Percentiles rank a stretch among this genome's conserved stretches.
phyloP scores from a whole-genome alignment of 352 stramenopile genomes.

The Globisporangium lucens region DNA sequence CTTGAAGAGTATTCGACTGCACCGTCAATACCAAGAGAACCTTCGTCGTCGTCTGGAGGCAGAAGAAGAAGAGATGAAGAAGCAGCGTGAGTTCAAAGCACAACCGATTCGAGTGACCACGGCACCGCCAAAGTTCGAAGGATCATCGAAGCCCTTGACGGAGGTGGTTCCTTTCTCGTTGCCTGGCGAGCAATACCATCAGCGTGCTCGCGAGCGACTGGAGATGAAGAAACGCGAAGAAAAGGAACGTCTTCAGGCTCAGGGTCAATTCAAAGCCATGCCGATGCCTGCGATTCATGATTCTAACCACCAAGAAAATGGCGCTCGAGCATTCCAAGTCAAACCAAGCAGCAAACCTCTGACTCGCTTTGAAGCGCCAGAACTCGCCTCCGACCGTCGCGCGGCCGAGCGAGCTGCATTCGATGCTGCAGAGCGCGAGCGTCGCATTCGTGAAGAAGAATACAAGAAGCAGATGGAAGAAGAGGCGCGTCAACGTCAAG shows the following conservation, averaged over 20 bases:
- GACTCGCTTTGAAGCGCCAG: conserved; percentile 47
- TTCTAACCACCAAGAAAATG: conserved; percentile 13
- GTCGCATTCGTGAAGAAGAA: conserved; percentile 57
- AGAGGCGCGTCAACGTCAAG: conserved; percentile 43
- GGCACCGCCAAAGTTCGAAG: conserved; percentile 56
- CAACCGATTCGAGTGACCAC: conserved; percentile 65
- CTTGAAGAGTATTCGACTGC: conserved; percentile 66
- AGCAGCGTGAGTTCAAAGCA: conserved; percentile 62
- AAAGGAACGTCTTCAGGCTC: conserved; percentile 39
- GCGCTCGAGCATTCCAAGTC: conserved; percentile 19
- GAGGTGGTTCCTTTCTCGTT: conserved; percentile 67
- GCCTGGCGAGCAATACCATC: conserved; percentile 46
- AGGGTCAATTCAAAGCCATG: conserved; percentile 53
- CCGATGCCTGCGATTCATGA: conserved; percentile 59
- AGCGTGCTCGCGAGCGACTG: conserved; percentile 57
- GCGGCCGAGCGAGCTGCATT: conserved; percentile 62
- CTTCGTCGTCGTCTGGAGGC: conserved; percentile 53
- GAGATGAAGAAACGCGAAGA: conserved; percentile 58
- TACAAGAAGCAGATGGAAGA: conserved; percentile 50
- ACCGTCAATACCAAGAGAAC: conserved; percentile 71
- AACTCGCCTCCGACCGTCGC: conserved; percentile 58
- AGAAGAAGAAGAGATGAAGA: conserved; percentile 53
- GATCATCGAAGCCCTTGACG: conserved; percentile 67
- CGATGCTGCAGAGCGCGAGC: conserved; percentile 67
- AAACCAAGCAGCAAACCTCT: conserved; percentile 35